Conservation (phyloP, 2,329 filamentous ascomycete species). For the Penicillium sp. region DNA sequence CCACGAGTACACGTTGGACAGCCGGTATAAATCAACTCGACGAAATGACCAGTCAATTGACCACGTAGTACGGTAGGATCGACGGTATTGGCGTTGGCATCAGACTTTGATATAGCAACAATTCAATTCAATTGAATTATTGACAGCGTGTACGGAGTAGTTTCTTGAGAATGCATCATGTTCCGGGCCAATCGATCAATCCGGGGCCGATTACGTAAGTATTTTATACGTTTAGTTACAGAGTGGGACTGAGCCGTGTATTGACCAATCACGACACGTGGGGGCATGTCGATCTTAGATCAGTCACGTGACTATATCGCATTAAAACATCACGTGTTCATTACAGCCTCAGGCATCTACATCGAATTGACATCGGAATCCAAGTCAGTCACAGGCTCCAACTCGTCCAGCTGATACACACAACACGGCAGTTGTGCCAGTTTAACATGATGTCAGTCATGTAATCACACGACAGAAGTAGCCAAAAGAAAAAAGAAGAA, state of each 20-base stretch:
- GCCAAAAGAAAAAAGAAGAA: neutral
- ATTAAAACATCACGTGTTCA: too few species aligned
- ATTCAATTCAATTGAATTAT: neutral
- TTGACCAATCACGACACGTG: neutral
- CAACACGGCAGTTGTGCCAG: neutral
- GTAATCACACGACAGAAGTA: neutral
- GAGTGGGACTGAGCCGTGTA: neutral
- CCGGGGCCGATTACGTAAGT: neutral
- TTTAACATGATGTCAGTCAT: neutral
- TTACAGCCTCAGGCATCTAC: neutral
- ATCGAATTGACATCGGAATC: neutral
- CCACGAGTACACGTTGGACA: too few species aligned
- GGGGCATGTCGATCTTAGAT: neutral
- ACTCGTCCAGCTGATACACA: neutral
- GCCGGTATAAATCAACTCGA: too few species aligned
- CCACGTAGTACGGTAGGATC: too few species aligned
- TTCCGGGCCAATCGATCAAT: conserved; percentile 4
- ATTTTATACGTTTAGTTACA: too few species aligned
- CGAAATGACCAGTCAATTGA: too few species aligned
- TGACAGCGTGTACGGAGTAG: too few species aligned
- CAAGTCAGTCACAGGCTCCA: neutral
- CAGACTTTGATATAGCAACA: too few species aligned
- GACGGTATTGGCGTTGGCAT: too few species aligned
- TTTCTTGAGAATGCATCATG: neutral
- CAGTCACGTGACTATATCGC: neutral